Base-by-base conservation (phyloP, 2,329 filamentous ascomycete species). In the Exophiala dermatitidis region DNA sequence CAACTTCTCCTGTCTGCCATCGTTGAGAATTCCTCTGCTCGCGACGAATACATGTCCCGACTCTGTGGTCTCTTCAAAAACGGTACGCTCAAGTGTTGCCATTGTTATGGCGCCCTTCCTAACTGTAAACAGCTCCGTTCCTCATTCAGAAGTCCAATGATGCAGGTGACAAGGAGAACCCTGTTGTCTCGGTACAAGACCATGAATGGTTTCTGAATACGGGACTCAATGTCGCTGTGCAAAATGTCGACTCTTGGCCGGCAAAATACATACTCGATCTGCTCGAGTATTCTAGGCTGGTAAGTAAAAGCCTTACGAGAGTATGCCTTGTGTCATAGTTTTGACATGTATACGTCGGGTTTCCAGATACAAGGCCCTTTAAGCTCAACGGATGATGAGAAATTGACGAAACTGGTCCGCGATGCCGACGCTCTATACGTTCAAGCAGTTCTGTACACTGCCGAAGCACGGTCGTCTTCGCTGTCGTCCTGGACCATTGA, bases 1-100 rank as follows among this genome's bases (percentile, higher is more conserved):
- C 70, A 72, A 41, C 67, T 78, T 45, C 66, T 79, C 2, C 64
- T 75, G 28, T 64, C 66, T 2, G 72, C 77, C 50, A 56, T 78
- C 8, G 62, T 69, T 6, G 65, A 68, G 5, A 62, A 67, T 10
- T 33, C 9, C 5, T 56, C 61, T 7, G 47, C 66, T 47, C 10
- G 45, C 6, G 48, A 59, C 6, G 61, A 61, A 43, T 46, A 57
- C 8, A 19, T 59, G 36, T 50, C 38, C 12, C 56, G 56, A 42
- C 34, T 63, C 12, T 61, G 59, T 45, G 51, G 42, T 9, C 48
- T 60, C 10, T 56, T 60, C 50, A 60, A 55, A 33, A 37, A 52
- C 26, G 58, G 52, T 54, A 46, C 3, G n/a, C 19, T 9, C n/a
- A 31, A 33, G 7, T 26, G 5, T 34, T 28, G 30, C 33, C 29